A percentile compares a stretch with the other conserved stretches of the same genome.
These are phyloP conservation scores for Arthrinium phaeospermum DNA, from an alignment of 2,329 filamentous ascomycete genomes.

Conservation along the genomic window DNA sequence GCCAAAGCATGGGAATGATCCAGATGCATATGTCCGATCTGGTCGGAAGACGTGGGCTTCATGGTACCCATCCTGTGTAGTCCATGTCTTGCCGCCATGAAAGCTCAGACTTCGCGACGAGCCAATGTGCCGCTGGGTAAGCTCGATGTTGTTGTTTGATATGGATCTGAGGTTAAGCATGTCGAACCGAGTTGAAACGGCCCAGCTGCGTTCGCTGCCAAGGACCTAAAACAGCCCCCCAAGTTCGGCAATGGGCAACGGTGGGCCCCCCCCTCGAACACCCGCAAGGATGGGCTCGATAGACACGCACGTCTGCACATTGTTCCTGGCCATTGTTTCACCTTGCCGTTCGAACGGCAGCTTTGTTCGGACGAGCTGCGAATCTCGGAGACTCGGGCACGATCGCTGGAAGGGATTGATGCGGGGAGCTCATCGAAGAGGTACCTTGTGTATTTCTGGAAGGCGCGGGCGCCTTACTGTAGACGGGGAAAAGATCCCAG, in stretches of 20 bases:
- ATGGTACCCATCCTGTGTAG: neutral
- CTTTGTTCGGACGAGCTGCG: neutral
- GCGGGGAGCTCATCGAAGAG: neutral
- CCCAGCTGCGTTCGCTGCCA: neutral
- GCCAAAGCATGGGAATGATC: neutral
- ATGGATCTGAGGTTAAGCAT: constrained; percentile 2
- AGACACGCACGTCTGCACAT: neutral
- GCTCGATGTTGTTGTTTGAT: neutral
- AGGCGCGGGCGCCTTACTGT: too few species aligned
- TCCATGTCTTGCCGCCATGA: neutral
- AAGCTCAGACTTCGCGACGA: neutral
- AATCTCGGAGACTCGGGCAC: neutral
- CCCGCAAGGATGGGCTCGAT: neutral
- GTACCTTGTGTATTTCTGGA: neutral
- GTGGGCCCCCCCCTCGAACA: neutral
- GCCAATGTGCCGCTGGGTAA: neutral
- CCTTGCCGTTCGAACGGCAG: neutral
- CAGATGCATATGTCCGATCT: neutral
- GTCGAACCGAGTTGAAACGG: constrained; percentile 16
- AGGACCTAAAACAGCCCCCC: neutral
- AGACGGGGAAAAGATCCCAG: neutral
- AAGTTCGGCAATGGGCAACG: neutral
- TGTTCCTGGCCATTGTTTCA: constrained; percentile 9
- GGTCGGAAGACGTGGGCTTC: neutral
- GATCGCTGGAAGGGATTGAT: neutral